Evolutionary conservation across 2,329 filamentous ascomycete species (phyloP).

Genomic region (Ilyonectria destructans): DNA sequence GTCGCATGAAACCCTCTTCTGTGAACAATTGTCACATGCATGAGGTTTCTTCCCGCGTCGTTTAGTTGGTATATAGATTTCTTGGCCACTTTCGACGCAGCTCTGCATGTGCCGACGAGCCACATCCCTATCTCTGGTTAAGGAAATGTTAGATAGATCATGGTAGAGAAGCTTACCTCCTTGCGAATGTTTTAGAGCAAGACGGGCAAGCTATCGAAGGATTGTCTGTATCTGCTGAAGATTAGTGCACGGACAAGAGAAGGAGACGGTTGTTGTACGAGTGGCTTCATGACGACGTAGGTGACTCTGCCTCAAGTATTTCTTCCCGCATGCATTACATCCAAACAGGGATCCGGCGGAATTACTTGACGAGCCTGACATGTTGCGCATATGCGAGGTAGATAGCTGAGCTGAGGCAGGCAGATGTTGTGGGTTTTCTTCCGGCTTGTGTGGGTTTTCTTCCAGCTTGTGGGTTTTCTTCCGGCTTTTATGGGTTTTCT

Average conservation of each 20-base stretch:
- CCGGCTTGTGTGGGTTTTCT: no score
- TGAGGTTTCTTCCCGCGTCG: slow-evolving; percentile 27
- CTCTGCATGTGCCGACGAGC: slow-evolving; percentile 29
- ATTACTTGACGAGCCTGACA: no score
- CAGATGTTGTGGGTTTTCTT: no score
- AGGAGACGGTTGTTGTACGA: slow-evolving; percentile 18
- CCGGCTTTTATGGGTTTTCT: no score
- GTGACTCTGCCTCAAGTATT: slow-evolving; percentile 29
- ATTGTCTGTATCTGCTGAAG: slow-evolving; percentile 6
- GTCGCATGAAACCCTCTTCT: slow-evolving; percentile 26
- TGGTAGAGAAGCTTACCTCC: slow-evolving; percentile 13
- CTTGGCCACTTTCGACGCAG: slow-evolving; percentile 6
- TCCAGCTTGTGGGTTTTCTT: no score
- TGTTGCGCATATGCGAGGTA: no score
- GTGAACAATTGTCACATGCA: slow-evolving; percentile 25
- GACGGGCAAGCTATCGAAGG: slow-evolving; percentile 23
- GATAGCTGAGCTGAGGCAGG: no score
- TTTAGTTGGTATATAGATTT: slow-evolving; percentile 15
- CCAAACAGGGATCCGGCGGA: no score
- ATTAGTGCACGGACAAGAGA: slow-evolving; percentile 8
- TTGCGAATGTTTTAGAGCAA: slow-evolving; percentile 28
- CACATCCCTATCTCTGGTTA: slow-evolving; percentile 19
- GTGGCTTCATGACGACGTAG: slow-evolving; percentile 31
- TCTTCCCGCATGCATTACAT: slow-evolving; percentile 22
- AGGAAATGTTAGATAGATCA: not conserved